Evolutionary conservation across 139 green algal genomes (phyloP).

Genomic region (Closterium sp.): DNA sequence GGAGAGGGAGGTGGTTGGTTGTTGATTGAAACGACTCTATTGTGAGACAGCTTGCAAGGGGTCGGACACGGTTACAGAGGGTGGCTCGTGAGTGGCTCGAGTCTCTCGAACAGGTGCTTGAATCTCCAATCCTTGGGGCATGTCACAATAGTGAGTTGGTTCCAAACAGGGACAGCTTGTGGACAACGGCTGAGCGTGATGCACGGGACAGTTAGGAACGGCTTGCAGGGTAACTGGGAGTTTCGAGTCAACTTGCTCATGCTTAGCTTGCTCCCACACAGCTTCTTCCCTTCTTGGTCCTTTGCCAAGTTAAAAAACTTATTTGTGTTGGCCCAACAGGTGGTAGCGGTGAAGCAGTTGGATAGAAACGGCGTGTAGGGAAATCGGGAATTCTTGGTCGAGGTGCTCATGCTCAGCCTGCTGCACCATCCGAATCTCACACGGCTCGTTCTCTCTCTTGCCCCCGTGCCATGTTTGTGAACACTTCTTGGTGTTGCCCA

Average conservation of each 20-base stretch:
- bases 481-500: too few relatives aligned
- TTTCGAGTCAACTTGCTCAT: too few relatives aligned
- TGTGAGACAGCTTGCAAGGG: too few relatives aligned
- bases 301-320: too few relatives aligned
- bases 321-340: not conserved
- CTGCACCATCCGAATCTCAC: too few relatives aligned
- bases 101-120: constrained; percentile 26
- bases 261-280: too few relatives aligned
- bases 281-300: too few relatives aligned
- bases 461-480: not conserved
- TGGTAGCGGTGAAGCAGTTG: constrained; percentile 52
- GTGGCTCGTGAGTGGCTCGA: constrained; percentile 17
- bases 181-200: constrained; percentile 36
- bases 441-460: not conserved
- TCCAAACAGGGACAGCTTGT: constrained; percentile 4
- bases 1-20: constrained; percentile 1
- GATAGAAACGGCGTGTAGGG: constrained; percentile 41
- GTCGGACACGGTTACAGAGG: constrained; percentile 22
- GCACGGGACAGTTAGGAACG: constrained; percentile 8
- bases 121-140: too few relatives aligned
- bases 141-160: too few relatives aligned
- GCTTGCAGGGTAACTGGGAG: too few relatives aligned
- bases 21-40: too few relatives aligned
- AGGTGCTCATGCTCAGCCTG: constrained; percentile 45
- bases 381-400: constrained; percentile 38